These are phyloP conservation scores for Tolypocladium endophyticum DNA, from an alignment of 2,329 filamentous ascomycete genomes.

Conservation along the genomic window DNA sequence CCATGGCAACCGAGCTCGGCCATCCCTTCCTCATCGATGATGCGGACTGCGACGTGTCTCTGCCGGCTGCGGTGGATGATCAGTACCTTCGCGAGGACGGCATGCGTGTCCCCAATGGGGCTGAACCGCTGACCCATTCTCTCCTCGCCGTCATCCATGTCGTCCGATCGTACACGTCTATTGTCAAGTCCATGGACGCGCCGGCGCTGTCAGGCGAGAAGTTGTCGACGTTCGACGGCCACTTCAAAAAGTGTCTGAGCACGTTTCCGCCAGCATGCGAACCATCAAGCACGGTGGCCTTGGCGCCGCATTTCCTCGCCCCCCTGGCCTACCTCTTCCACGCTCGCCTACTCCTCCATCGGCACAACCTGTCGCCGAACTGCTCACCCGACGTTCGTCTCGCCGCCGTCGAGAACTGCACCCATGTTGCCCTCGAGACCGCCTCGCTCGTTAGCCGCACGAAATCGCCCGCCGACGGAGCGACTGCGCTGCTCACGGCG, in stretches of 20 bases:
- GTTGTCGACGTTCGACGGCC: slow-evolving; percentile 68
- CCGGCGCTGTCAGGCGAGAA: slow-evolving; percentile 55
- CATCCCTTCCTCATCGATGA: slow-evolving; percentile 78
- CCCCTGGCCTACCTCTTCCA: slow-evolving; percentile 73
- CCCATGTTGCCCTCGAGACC: slow-evolving; percentile 66
- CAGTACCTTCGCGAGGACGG: slow-evolving; percentile 56
- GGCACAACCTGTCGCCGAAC: slow-evolving; percentile 72
- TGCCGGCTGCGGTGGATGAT: slow-evolving; percentile 75
- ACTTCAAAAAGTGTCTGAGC: slow-evolving; percentile 65
- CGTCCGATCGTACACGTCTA: slow-evolving; percentile 62
- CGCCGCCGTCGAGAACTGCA: slow-evolving; percentile 68
- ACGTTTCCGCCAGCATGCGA: slow-evolving; percentile 69
- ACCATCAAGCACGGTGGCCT: slow-evolving; percentile 50
- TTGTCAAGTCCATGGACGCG: slow-evolving; percentile 61
- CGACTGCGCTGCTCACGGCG: slow-evolving; percentile 65
- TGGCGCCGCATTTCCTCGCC: slow-evolving; percentile 65
- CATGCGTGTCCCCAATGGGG: slow-evolving; percentile 39
- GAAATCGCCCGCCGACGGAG: slow-evolving; percentile 52
- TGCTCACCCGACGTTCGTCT: slow-evolving; percentile 56
- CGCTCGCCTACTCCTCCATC: slow-evolving; percentile 73
- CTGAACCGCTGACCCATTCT: slow-evolving; percentile 52
- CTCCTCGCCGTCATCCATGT: slow-evolving; percentile 74
- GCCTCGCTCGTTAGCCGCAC: slow-evolving; percentile 61
- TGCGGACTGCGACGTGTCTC: slow-evolving; percentile 71
- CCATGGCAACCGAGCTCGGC: slow-evolving; percentile 69